Evolutionary conservation across 345 rosid species (phyloP), one percentile per base, ranked within the genome.

Genomic region (Eucalyptus decipiens): DNA sequence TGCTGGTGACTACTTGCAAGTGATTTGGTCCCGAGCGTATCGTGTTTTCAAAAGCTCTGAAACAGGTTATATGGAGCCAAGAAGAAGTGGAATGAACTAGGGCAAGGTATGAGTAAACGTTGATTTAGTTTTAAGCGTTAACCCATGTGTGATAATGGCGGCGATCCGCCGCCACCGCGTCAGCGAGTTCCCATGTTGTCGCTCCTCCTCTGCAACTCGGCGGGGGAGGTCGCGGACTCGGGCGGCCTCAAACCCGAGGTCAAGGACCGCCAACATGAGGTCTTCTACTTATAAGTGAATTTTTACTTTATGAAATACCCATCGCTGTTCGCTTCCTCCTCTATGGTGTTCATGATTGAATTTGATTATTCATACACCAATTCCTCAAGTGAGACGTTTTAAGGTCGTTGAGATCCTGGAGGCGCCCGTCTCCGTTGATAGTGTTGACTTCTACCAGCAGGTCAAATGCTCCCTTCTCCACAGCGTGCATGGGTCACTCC

Each of bases 1-100:
- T 95, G 42, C 92, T 94, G 9, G 97, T 95, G 58, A 91, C 96
- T 56, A 93, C 94, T 11, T 95, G 95, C 95, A 95, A 95, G 93
- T 95, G 72, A 32, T 56, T 34, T 18, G 48, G 52, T 13, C 26
- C n/a, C 24, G 28, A 65, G 54, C 18, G 47, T 51, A 9, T 60
- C 45, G 43, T 34, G 72, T 30, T 48, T 8, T 47, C 62, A 24
- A 47, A 67, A 45, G 86, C 89, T 88, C 18, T 52, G 40, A 37
- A 72, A 72, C 3, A 6, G 81, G 12, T 19, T 72, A 72, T 19
- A 19, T 40, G 45, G 45, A 72, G 26, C 81, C 45, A 18, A 6
- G 26, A 40, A 21, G 40, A 37, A 72, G 81, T 72, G 45, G 81
- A 72, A 34, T 19, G 26, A 72, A 72, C 81, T 72, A 37, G 26